Evolutionary conservation across 169 alveolate genomes (phyloP).

Genomic region (Miamiensis avidus): DNA sequence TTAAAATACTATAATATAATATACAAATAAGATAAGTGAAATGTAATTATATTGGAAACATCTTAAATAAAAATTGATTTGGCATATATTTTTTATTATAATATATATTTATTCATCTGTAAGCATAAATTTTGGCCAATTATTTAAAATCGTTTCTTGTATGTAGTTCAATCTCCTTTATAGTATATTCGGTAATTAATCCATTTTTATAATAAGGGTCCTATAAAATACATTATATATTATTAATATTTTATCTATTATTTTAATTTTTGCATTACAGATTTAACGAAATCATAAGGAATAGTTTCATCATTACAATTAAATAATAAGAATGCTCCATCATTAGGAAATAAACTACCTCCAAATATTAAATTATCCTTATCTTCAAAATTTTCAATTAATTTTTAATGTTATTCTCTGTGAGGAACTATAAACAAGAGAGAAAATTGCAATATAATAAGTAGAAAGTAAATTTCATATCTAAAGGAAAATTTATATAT

Average conservation of each 20-base stretch:
- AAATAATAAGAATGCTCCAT: not conserved
- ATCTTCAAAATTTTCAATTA: not conserved
- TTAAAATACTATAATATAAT: no score
- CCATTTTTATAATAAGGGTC: not conserved
- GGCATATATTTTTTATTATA: no score
- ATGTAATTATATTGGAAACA: no score
- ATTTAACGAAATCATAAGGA: not conserved
- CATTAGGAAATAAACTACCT: not conserved
- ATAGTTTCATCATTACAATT: not conserved
- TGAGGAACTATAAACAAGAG: not conserved
- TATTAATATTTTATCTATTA: no score
- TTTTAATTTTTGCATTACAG: not conserved
- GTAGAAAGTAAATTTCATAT: no score
- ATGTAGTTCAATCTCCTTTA: not conserved
- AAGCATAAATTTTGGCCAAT: not conserved
- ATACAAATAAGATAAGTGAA: no score
- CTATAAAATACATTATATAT: not conserved
- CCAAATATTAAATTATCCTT: not conserved
- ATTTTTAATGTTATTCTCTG: not conserved
- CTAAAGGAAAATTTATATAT: no score
- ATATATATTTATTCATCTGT: not conserved
- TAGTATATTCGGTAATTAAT: not conserved
- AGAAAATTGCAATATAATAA: no score
- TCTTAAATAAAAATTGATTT: no score
- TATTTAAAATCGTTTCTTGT: not conserved